Conservation (phyloP, 495 filamentous ascomycete genomes). For the Pseudevernia furfuracea region DNA sequence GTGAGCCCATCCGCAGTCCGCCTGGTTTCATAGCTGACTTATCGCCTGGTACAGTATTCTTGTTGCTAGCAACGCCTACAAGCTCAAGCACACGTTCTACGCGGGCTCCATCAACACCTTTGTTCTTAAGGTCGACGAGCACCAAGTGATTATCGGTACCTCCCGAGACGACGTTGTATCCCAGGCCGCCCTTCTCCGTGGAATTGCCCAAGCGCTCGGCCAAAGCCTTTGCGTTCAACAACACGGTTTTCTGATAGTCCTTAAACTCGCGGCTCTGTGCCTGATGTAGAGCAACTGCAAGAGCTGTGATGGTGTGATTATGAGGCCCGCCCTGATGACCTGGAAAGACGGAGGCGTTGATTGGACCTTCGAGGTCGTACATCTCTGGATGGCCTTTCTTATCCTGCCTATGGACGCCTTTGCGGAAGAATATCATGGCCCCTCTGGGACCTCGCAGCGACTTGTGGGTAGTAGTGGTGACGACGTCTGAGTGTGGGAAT, state of each 20-base stretch:
- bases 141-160: slow-evolving; percentile 97
- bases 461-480: slow-evolving; percentile 98
- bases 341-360: slow-evolving; percentile 97
- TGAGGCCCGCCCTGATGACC: slow-evolving; percentile 97
- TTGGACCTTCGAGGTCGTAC: slow-evolving; percentile 89
- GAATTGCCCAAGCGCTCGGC: slow-evolving; percentile 63
- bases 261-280: slow-evolving; percentile 83
- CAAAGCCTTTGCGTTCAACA: slow-evolving; percentile 82
- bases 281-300: slow-evolving; percentile 89
- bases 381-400: slow-evolving; percentile 78
- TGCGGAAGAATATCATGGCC: slow-evolving; percentile 97
- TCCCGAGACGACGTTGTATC: slow-evolving; percentile 84
- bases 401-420: slow-evolving; percentile 75
- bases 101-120: slow-evolving; percentile 80
- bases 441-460: slow-evolving; percentile 89
- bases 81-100: slow-evolving; percentile 93
- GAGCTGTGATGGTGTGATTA: slow-evolving; percentile 96
- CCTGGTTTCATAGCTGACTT: slow-evolving; percentile 86
- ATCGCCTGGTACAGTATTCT: slow-evolving; percentile 97
- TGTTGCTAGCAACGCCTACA: slow-evolving; percentile 92
- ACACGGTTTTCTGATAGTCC: slow-evolving; percentile 78
- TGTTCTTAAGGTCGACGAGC: slow-evolving; percentile 88
- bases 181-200: slow-evolving; percentile 66
- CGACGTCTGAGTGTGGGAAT: slow-evolving; percentile 84
- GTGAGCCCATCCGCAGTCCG: slow-evolving; percentile 85